phyloP scores from a whole-genome alignment of 2,329 filamentous ascomycete genomes.

The Berkeleyomyces basicola region DNA sequence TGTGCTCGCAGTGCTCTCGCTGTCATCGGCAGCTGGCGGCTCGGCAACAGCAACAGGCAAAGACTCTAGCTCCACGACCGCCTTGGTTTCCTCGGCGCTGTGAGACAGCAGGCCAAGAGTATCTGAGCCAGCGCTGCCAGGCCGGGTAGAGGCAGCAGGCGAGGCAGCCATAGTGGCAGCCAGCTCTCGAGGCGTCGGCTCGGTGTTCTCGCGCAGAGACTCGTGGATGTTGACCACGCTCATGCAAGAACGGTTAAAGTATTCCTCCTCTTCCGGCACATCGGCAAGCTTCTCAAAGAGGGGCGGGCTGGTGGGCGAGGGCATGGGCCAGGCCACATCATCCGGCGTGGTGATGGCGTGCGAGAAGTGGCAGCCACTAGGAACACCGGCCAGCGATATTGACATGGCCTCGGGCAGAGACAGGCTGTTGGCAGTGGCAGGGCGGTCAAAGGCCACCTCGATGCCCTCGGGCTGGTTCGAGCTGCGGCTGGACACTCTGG shows the following conservation, averaged over 20 bases:
- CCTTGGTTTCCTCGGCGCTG: slow-evolving; percentile 10
- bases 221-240: slow-evolving; percentile 33
- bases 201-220: slow-evolving; percentile 37
- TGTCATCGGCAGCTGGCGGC: not conserved
- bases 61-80: slow-evolving; percentile 20
- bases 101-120: slow-evolving; percentile 26
- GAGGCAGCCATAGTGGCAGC: slow-evolving; percentile 20
- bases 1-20: not conserved
- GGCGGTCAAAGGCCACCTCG: slow-evolving; percentile 27
- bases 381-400: slow-evolving; percentile 13
- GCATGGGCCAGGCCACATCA: slow-evolving; percentile 30
- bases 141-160: slow-evolving; percentile 17
- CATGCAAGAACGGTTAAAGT: slow-evolving; percentile 25
- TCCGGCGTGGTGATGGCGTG: slow-evolving; percentile 28
- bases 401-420: slow-evolving; percentile 28
- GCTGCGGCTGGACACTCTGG: slow-evolving; percentile 38
- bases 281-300: slow-evolving; percentile 34
- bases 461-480: slow-evolving; percentile 29
- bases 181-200: slow-evolving; percentile 29
- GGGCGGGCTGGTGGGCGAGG: slow-evolving; percentile 20
- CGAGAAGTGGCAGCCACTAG: slow-evolving; percentile 22
- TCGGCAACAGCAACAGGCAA: not conserved
- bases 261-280: slow-evolving; percentile 48
- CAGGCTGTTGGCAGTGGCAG: slow-evolving; percentile 29
- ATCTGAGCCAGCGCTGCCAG: slow-evolving; percentile 34